Conservation (phyloP, 2,329 filamentous ascomycete species). For the Clonostachys rhizophaga region DNA sequence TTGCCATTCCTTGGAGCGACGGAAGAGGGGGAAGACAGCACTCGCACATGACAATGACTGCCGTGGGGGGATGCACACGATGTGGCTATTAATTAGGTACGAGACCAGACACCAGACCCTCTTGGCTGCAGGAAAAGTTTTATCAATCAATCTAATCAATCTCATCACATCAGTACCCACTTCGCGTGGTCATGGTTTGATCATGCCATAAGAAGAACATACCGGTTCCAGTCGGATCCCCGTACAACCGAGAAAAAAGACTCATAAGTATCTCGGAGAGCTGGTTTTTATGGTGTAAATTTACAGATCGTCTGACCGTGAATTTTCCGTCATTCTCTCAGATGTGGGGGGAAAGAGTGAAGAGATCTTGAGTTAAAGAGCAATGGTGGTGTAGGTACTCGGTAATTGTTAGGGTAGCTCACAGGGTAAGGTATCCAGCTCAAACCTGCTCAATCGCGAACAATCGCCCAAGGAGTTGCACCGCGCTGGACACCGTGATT, state of each 20-base stretch:
- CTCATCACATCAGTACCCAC: conserved; percentile 24
- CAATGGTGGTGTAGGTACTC: background rate
- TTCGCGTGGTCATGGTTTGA: conserved; percentile 17
- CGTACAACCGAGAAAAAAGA: conserved; percentile 13
- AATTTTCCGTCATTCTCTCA: background rate
- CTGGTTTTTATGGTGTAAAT: too few species aligned
- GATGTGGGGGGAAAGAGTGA: background rate
- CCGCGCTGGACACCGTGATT: conserved; percentile 12
- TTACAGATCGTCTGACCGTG: background rate
- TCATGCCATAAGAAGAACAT: conserved; percentile 4
- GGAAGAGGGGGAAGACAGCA: too few species aligned
- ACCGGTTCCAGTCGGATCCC: conserved; percentile 1
- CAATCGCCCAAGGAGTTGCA: background rate
- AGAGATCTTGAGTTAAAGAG: background rate
- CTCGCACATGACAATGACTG: too few species aligned
- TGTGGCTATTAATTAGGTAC: too few species aligned
- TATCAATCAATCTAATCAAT: conserved; percentile 47
- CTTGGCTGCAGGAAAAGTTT: conserved; percentile 13
- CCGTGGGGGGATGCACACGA: too few species aligned
- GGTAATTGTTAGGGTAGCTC: too few species aligned
- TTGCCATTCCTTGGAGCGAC: too few species aligned
- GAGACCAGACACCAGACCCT: too few species aligned
- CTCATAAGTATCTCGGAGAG: conserved; percentile 2
- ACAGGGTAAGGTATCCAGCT: conserved; percentile 1
- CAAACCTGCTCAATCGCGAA: conserved; percentile 3